These are phyloP conservation scores for Exophiala aquamarina DNA, from an alignment of 2,329 filamentous ascomycete species.

Conservation along the genomic window DNA sequence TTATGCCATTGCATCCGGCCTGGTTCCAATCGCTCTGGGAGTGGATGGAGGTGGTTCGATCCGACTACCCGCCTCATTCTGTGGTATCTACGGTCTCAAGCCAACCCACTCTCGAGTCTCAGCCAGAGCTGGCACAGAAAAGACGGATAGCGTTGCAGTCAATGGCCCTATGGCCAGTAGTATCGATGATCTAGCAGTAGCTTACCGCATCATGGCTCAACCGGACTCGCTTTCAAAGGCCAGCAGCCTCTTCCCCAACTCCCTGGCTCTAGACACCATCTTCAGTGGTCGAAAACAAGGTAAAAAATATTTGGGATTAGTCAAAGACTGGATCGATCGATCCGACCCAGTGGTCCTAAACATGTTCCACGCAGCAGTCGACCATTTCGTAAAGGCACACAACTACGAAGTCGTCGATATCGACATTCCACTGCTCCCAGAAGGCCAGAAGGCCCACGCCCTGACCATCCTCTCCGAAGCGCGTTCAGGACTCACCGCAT, in stretches of 20 bases:
- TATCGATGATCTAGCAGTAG: constrained; percentile 73
- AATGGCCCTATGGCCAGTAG: constrained; percentile 74
- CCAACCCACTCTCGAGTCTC: constrained; percentile 68
- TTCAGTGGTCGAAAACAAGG: constrained; percentile 17
- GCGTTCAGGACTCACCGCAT: constrained; percentile 49
- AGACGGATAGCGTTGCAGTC: constrained; percentile 64
- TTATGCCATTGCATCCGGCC: constrained; percentile 67
- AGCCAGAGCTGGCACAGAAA: constrained; percentile 56
- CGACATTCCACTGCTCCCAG: constrained; percentile 58
- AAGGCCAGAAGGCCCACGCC: constrained; percentile 75
- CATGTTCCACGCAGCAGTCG: constrained; percentile 62
- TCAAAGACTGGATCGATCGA: constrained; percentile 66
- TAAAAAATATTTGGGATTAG: constrained; percentile 69
- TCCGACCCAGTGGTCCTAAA: constrained; percentile 64
- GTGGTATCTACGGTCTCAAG: constrained; percentile 80
- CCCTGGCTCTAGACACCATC: constrained; percentile 47
- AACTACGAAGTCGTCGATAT: constrained; percentile 48
- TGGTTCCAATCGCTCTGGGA: constrained; percentile 74
- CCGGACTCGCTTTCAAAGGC: constrained; percentile 57
- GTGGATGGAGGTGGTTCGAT: constrained; percentile 76
- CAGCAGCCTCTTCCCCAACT: constrained; percentile 53
- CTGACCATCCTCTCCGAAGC: constrained; percentile 75
- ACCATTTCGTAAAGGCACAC: constrained; percentile 46
- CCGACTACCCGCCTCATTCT: constrained; percentile 72
- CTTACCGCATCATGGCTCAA: constrained; percentile 77